These are phyloP conservation scores for Agaricus bisporus DNA, from an alignment of 768 basidiomycete species.

Conservation along the genomic window DNA sequence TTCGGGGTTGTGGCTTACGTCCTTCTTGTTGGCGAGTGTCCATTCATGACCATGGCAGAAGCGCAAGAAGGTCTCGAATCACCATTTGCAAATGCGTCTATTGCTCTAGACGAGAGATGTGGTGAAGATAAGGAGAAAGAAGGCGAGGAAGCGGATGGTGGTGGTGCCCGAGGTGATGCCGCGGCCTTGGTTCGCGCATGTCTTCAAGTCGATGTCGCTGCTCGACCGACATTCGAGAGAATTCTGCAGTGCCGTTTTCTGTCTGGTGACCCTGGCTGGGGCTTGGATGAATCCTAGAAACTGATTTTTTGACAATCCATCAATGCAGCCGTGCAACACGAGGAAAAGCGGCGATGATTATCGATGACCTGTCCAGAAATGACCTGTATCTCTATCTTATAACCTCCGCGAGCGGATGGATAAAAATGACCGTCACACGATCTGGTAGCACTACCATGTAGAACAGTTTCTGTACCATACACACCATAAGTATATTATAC, in stretches of 20 bases:
- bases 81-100: conserved; percentile 70
- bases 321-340: no score
- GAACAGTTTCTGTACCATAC: conserved; percentile 8
- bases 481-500: background rate
- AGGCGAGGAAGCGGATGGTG: conserved; percentile 77
- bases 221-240: conserved; percentile 82
- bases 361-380: no score
- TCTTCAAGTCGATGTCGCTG: conserved; percentile 68
- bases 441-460: conserved; percentile 1
- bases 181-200: conserved; percentile 81
- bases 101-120: conserved; percentile 76
- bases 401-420: no score
- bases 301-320: no score
- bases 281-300: no score
- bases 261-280: conserved; percentile 15
- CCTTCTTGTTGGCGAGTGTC: conserved; percentile 86
- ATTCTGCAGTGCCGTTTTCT: conserved; percentile 80
- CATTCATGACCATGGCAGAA: conserved; percentile 86
- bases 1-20: conserved; percentile 97
- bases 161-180: conserved; percentile 79
- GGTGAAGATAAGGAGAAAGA: conserved; percentile 58
- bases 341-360: no score
- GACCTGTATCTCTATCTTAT: no score
- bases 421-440: no score
- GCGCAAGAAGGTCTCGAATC: conserved; percentile 80